Base-by-base conservation (phyloP, 306 rosid genomes). In the Inga laurina region DNA sequence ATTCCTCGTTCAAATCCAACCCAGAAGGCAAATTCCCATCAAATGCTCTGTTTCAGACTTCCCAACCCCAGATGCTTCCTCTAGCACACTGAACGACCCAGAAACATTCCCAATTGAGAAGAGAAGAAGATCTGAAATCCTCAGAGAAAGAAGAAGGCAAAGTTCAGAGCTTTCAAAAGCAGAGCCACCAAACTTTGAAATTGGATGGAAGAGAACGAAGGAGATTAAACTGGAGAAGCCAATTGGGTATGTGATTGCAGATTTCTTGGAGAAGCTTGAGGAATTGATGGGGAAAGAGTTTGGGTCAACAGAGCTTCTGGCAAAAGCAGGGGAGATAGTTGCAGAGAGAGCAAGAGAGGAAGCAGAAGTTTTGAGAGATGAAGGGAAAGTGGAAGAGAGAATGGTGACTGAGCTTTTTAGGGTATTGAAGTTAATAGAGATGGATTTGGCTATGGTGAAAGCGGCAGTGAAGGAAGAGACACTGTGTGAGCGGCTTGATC, bases 191-290 rank as follows among this genome's bases (percentile, higher is more conserved):
- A 93, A 90, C 87, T 95, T 92, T 46, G 93, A 95, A 76, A 85
- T 95, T 41, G 98, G 98, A 2, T 95, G 98, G 98, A 95, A 92
- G 88, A 95, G 98, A 76, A 95, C 94, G 0, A 95, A 95, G 49
- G 88, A 87, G 91, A 93, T 93, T 7, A 86, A 86, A 10, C 21
- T 86, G 8, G 98, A 93, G 90, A 87, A 86, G 86, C 98, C 98
- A 74, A 75, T 88, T 52, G 98, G 98, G 84, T 85, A 83, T 85
- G 90, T 89, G 52, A 88, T 95, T 69, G 94, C 97, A 68, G 98
- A 95, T 34, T 88, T 95, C 72, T 81, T 95, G 83, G 98, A 92
- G 89, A 95, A 95, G 87, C 59, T 95, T 35, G 98, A 93, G 83
- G 84, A 46, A 1, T 82, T 95, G 4, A 93, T 95, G 96, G 97